Conservation (phyloP, 345 rosid genomes). For the Lepidium didymum region DNA sequence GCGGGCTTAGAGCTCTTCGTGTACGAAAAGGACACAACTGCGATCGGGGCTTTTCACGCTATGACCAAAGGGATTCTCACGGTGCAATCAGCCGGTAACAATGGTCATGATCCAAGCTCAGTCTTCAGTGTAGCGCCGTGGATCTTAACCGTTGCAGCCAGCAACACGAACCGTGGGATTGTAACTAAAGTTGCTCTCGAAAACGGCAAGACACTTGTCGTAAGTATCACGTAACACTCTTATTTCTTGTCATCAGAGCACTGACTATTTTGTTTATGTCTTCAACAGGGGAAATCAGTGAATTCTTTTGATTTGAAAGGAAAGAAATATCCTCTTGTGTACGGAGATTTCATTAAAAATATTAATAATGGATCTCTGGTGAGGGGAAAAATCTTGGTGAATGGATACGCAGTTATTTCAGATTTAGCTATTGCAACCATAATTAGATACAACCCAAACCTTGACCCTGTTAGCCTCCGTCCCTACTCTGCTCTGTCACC, state of each 20-base stretch:
- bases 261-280: background rate
- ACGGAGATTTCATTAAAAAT: background rate
- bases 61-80: constrained; percentile 46
- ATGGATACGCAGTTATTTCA: background rate
- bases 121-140: constrained; percentile 33
- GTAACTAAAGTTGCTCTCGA: constrained; percentile 33
- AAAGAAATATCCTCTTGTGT: constrained; percentile 27
- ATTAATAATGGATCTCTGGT: background rate
- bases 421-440: constrained; percentile 19
- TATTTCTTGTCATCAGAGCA: background rate
- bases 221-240: constrained; percentile 20
- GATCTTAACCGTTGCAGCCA: constrained; percentile 44
- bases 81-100: constrained; percentile 34
- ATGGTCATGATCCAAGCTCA: background rate
- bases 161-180: constrained; percentile 37
- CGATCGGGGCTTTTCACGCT: constrained; percentile 51
- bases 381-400: constrained; percentile 31
- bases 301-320: constrained; percentile 26
- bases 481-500: constrained; percentile 5
- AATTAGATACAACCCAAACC: background rate
- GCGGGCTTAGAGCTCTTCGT: rapidly evolving
- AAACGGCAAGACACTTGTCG: constrained; percentile 30
- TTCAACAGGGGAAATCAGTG: constrained; percentile 30
- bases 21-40: background rate
- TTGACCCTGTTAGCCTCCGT: background rate